Percentiles rank a stretch among this genome's conserved stretches.
Evolutionary conservation across 768 basidiomycete species (phyloP).

Genomic region (Kwoniella europaea): DNA sequence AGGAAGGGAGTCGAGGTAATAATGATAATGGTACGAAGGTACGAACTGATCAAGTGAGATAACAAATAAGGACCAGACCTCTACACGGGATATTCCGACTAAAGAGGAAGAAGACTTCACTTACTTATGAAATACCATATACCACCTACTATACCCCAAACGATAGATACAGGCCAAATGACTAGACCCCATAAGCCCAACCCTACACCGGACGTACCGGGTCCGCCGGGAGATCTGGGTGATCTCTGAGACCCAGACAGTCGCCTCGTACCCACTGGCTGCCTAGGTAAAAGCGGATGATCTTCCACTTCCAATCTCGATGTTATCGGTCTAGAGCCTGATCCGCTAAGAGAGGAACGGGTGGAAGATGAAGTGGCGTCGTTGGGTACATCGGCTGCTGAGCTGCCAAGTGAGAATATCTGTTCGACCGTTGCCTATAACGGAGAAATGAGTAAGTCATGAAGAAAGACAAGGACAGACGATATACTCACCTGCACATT

Average conservation of each 20-base stretch:
- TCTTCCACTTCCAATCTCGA: constrained; percentile 27
- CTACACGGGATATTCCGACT: not conserved
- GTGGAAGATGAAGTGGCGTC: not conserved
- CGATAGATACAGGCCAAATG: constrained; percentile 39
- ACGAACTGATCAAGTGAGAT: constrained; percentile 33
- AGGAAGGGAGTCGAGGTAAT: constrained; percentile 48
- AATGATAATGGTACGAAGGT: constrained; percentile 53
- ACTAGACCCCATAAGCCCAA: constrained; percentile 39
- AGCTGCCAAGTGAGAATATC: constrained; percentile 40
- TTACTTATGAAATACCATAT: constrained; percentile 54
- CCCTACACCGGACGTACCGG: constrained; percentile 19
- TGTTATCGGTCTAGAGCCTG: not conserved
- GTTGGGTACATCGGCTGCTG: not conserved
- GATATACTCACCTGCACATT: constrained; percentile 52
- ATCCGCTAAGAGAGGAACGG: not conserved
- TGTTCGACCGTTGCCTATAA: constrained; percentile 48
- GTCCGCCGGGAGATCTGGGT: constrained; percentile 9
- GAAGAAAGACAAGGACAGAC: not conserved
- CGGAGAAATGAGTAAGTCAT: not conserved
- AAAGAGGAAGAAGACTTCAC: constrained; percentile 5
- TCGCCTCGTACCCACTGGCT: constrained; percentile 20
- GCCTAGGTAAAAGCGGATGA: constrained; percentile 1
- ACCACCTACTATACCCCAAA: constrained; percentile 40
- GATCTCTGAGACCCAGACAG: constrained; percentile 28
- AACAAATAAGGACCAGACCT: not conserved